Base-by-base conservation (phyloP, 2,329 filamentous ascomycete genomes). In the Ophiocordyceps sinensis region DNA sequence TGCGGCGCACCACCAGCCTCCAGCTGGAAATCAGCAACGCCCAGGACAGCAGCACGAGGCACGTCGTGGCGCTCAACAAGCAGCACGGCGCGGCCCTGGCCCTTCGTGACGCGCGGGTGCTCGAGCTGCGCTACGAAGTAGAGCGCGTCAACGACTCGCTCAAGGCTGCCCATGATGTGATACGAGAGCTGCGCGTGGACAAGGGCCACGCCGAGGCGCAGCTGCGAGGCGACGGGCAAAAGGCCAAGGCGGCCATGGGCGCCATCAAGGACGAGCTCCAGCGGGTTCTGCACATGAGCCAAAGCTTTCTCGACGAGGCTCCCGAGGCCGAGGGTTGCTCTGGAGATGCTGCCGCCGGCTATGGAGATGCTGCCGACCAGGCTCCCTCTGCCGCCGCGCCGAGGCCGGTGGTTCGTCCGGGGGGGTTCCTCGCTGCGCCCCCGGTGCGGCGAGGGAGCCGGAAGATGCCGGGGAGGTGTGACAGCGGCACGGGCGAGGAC, bases 401-500 rank as follows among this genome's bases (percentile, higher is more conserved):
- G 23, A 29, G 15, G 12, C 34, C 29, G 3, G 39, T 42, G 23
- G 34, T 21, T 23, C 36, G 30, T 38, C 49, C 14, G 26, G 52
- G 41, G 23, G 44, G 23, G 45, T 49, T 53, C 35, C 34, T 59
- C 8, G 42, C 53, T 4, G 54, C 52, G 1, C 56, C 52, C 2
- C n/a, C 58, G 37, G 53, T 50, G 3, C 56, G 56, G 37, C 54
- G 53, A 19, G 51, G 51, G 23, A 60, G 53, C 23, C 61, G 46
- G 48, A 72, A 66, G 58, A 60, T 42, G 15, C 46, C 61, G 44
- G 64, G 70, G 44, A 61, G 65, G 43, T 65, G 68, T 46, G 73
- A 77, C 52, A 75, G 70, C 41, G 74, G 73, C 0, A 50, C 77
- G 39, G 71, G 71, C 26, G 72, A 76, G 50, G 71, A 74, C 30